Conservation (phyloP, 1,284 basidiomycete genomes). For the Ganoderma multipileum region DNA sequence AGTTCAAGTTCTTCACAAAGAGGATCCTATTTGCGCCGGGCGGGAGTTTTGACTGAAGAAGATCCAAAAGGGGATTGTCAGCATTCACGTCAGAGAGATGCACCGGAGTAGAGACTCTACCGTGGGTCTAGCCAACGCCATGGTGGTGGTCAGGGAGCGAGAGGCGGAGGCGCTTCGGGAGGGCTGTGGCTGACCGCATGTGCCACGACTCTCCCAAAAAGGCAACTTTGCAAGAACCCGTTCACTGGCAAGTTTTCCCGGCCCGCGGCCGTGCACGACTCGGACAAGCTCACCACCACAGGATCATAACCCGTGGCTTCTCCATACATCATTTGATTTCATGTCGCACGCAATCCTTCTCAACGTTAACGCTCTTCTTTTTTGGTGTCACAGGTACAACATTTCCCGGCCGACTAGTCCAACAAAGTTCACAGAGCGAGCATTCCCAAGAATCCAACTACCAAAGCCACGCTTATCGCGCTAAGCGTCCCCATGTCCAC, state of each 20-base stretch:
- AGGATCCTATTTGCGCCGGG: slow-evolving; percentile 86
- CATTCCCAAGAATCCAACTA: slow-evolving; percentile 15
- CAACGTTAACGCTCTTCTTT: background rate
- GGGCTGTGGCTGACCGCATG: slow-evolving; percentile 12
- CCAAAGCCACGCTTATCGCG: slow-evolving; percentile 4
- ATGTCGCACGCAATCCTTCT: background rate
- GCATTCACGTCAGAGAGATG: background rate
- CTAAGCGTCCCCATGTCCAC: slow-evolving; percentile 11
- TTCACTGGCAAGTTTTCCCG: background rate
- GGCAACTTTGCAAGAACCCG: slow-evolving; percentile 16
- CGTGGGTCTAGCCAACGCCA: slow-evolving; percentile 71
- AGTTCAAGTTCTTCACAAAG: slow-evolving; percentile 92
- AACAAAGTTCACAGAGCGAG: slow-evolving; percentile 11
- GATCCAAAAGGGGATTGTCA: background rate
- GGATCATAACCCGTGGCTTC: background rate
- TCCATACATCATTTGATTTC: background rate
- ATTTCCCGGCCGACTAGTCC: background rate
- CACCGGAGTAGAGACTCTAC: slow-evolving; percentile 46
- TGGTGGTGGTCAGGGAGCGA: slow-evolving; percentile 37
- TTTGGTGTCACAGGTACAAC: background rate
- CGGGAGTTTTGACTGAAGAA: slow-evolving; percentile 74
- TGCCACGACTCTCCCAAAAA: slow-evolving; percentile 9
- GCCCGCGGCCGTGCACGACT: no score
- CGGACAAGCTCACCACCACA: background rate
- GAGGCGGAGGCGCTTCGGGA: background rate